These are phyloP conservation scores for Penicillium nucicola DNA, from an alignment of 495 filamentous ascomycete species.

Conservation along the genomic window DNA sequence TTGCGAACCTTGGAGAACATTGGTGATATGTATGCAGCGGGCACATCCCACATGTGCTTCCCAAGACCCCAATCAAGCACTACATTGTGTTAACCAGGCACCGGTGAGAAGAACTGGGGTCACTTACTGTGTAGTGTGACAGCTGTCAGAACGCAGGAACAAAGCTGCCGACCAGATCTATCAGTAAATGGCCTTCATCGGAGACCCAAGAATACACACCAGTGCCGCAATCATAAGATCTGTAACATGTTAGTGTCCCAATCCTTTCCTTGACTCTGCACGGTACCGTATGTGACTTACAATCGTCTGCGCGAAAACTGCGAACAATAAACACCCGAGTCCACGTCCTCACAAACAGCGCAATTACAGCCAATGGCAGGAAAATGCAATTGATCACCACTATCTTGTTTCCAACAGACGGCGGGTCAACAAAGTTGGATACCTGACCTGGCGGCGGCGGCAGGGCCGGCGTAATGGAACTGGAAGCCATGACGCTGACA, in stretches of 20 bases:
- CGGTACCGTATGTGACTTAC: slow-evolving; percentile 18
- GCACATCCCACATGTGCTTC: slow-evolving; percentile 32
- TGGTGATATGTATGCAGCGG: slow-evolving; percentile 5
- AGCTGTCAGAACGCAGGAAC: slow-evolving; percentile 26
- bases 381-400: slow-evolving; percentile 28
- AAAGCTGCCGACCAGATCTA: slow-evolving; percentile 1
- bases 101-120: neutral
- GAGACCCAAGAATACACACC: slow-evolving; percentile 15
- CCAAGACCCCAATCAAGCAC: slow-evolving; percentile 30
- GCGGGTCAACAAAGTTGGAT: slow-evolving; percentile 34
- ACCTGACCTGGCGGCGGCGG: slow-evolving; percentile 28
- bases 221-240: slow-evolving; percentile 29
- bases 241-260: slow-evolving; percentile 3
- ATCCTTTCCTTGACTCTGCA: neutral
- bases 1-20: slow-evolving; percentile 1
- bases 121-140: slow-evolving; percentile 27
- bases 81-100: neutral
- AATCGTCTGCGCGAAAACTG: slow-evolving; percentile 38
- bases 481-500: slow-evolving; percentile 16
- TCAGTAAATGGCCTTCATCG: neutral
- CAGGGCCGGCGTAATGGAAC: slow-evolving; percentile 24
- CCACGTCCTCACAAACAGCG: slow-evolving; percentile 33
- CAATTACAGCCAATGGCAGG: slow-evolving; percentile 25
- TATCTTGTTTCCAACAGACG: slow-evolving; percentile 17
- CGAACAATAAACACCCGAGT: slow-evolving; percentile 33